Evolutionary conservation across 768 basidiomycete species (phyloP).

Genomic region (Botryobasidium botryosum): DNA sequence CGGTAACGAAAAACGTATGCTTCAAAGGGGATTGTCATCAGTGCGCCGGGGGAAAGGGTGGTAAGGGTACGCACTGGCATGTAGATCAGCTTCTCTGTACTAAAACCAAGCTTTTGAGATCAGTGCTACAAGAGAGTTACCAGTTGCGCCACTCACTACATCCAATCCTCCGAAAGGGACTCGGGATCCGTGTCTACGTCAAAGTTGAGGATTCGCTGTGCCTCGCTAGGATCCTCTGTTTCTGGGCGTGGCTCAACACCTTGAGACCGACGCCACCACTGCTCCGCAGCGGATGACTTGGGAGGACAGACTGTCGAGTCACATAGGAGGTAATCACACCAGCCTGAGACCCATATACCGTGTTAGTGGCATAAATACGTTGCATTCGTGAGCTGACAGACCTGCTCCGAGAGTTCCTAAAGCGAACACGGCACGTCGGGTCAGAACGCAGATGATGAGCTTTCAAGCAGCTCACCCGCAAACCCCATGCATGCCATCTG

Average conservation of each 20-base stretch:
- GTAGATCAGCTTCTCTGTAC: constrained; percentile 30
- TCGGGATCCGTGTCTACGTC: too few species aligned
- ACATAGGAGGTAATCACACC: constrained; percentile 33
- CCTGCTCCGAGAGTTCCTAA: neutral
- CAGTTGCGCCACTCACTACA: constrained; percentile 24
- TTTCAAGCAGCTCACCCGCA: constrained; percentile 28
- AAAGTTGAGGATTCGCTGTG: too few species aligned
- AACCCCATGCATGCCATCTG: constrained; percentile 36
- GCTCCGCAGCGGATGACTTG: constrained; percentile 22
- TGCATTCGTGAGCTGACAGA: neutral
- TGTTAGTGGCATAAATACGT: neutral
- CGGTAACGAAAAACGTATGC: constrained; percentile 34
- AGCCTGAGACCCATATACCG: constrained; percentile 18
- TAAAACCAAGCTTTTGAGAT: constrained; percentile 12
- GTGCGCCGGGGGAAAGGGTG: neutral
- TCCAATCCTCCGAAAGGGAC: constrained; percentile 23
- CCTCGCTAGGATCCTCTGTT: too few species aligned
- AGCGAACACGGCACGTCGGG: neutral
- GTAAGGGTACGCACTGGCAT: constrained; percentile 26
- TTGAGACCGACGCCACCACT: constrained; percentile 14
- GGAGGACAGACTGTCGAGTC: constrained; percentile 30
- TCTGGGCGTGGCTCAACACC: constrained; percentile 28
- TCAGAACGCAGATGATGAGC: constrained; percentile 5
- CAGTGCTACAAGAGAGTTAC: neutral
- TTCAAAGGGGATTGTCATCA: constrained; percentile 9